Percentiles rank a stretch among this genome's conserved stretches.
Conservation (phyloP, 140 eudicot species). For the Stevia rebaudiana region DNA sequence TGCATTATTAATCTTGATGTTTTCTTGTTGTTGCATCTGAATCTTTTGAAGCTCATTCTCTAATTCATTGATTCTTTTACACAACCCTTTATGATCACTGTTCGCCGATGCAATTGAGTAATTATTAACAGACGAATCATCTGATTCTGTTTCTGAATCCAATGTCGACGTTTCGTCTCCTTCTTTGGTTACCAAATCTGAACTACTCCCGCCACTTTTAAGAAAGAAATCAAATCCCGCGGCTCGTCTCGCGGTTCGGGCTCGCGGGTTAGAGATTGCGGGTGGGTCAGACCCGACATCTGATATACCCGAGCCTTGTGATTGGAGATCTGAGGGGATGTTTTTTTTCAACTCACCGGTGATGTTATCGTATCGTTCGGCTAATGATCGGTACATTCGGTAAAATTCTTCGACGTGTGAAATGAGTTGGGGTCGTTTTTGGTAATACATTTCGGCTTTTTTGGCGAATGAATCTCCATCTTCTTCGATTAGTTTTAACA, state of each 20-base stretch:
- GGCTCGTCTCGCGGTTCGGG: constrained; percentile 45
- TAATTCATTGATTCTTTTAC: constrained; percentile 34
- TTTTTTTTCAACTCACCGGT: constrained; percentile 38
- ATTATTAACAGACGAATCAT: constrained; percentile 36
- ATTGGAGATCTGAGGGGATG: constrained; percentile 43
- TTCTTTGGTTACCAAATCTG: no score
- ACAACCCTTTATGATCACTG: constrained; percentile 39
- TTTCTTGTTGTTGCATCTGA: constrained; percentile 36
- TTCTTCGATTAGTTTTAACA: constrained; percentile 70
- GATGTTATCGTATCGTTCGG: constrained; percentile 66
- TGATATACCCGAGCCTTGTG: constrained; percentile 43
- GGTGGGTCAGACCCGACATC: constrained; percentile 47
- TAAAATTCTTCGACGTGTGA: constrained; percentile 66
- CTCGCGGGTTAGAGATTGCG: constrained; percentile 31
- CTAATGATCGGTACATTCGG: constrained; percentile 65
- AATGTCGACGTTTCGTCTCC: no score
- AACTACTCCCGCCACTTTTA: constrained; percentile 56
- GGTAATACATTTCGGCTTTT: constrained; percentile 73
- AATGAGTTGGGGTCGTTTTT: constrained; percentile 56
- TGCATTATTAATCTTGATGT: constrained; percentile 16
- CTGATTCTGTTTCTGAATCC: no score
- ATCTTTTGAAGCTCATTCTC: constrained; percentile 51
- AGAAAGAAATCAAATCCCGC: constrained; percentile 54
- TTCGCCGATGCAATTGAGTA: constrained; percentile 30
- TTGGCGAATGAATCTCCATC: constrained; percentile 87